These are phyloP conservation scores for Trypanosoma brucei DNA, from an alignment of 208 protist genomes.

Conservation along the genomic window DNA sequence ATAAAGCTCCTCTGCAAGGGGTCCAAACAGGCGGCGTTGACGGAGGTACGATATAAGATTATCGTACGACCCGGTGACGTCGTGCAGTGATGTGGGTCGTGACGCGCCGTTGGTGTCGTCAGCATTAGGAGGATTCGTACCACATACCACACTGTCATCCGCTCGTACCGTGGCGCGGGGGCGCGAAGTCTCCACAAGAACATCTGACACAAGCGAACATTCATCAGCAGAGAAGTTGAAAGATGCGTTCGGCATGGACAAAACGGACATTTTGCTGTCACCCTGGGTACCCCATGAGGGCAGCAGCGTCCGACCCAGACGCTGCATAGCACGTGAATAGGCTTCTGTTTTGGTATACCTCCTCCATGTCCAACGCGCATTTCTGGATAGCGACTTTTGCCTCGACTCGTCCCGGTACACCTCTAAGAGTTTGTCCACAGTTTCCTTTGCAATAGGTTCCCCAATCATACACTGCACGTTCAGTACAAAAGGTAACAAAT, in stretches of 20 bases:
- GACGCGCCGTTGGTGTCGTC: not conserved
- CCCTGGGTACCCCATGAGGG: slow-evolving; percentile 19
- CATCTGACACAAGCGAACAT: not conserved
- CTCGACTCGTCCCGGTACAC: slow-evolving; percentile 38
- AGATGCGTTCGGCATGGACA: not conserved
- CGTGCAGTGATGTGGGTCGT: slow-evolving; percentile 15
- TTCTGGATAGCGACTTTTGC: slow-evolving; percentile 30
- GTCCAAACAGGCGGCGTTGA: slow-evolving; percentile 43
- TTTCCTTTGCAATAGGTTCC: slow-evolving; percentile 7
- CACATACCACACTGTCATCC: not conserved
- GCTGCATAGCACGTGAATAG: slow-evolving; percentile 27
- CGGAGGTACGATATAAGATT: slow-evolving; percentile 38
- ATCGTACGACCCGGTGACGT: slow-evolving; percentile 47
- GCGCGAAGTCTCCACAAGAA: not conserved
- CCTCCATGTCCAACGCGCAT: slow-evolving; percentile 37
- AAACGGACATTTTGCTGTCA: not conserved
- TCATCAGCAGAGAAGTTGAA: not conserved
- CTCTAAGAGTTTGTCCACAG: slow-evolving; percentile 26
- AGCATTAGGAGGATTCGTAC: not conserved
- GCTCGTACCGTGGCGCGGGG: not conserved
- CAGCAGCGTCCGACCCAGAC: slow-evolving; percentile 28
- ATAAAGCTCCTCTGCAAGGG: slow-evolving; percentile 63
- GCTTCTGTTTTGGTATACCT: slow-evolving; percentile 35
- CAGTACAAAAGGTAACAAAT: slow-evolving; percentile 51
- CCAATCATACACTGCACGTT: slow-evolving; percentile 29